Evolutionary conservation across 495 filamentous ascomycete genomes (phyloP), one percentile per base, ranked within the genome.

Genomic region (Choiromyces venosus): DNA sequence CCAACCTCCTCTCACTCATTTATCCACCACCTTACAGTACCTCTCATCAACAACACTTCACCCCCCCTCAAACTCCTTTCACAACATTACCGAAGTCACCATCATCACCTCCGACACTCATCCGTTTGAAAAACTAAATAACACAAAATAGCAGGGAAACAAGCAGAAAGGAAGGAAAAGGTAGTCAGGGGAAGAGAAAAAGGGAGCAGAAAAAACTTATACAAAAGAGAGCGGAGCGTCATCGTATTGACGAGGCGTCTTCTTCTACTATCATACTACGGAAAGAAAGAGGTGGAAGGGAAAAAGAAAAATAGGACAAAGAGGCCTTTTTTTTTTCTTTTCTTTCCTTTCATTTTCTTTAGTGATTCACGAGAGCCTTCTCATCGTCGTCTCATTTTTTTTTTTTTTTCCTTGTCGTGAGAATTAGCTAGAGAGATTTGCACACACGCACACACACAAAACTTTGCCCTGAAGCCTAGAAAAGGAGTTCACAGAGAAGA

Each of bases 391-490:
- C 52, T 61, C 25, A 4, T 44, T 46, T 46, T 46, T 8, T n/a
- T 46, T 21, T n/a, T 61, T 61, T 7, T 61, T 61, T 61, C 10
- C 52, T 33, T 61, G 52, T 61, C 52, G 52, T 61, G 52, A 61
- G 25, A 61, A 61, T 16, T 61, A 61, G 52, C 25, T 61, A 61
- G 52, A 61, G n/a, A 56, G 52, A 61, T 61, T 61, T 61, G 52
- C 52, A 33, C 52, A 56, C 46, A 25, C 46, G 29, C 25, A 18
- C 40, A 10, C 40, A 61, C 52, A 61, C 52, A 61, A 61, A 61
- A 61, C 25, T 61, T 33, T 61, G 52, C 52, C 52, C 52, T 61
- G 25, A 61, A 61, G 52, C 52, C 52, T 61, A 61, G 52, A 61
- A 33, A 29, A 61, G 52, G 52, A 61, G 52, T 61, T 61, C 25